These are phyloP conservation scores for Lodderomyces elongisporus DNA, from an alignment of 1,139 yeast species.

Conservation along the genomic window DNA sequence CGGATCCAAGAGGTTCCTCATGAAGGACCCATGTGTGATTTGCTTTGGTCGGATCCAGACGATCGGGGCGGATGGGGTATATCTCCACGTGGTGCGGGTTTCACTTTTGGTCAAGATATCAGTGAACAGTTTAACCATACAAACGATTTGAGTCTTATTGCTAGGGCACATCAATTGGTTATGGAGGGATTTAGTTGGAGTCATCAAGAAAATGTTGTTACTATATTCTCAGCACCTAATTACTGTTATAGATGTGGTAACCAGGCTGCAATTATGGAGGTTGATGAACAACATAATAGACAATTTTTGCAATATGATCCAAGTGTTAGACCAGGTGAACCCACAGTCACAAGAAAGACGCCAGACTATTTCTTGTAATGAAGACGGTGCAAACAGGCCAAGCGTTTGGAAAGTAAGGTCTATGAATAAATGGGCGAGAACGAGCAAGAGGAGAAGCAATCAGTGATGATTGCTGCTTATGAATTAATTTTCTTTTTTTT, in stretches of 20 bases:
- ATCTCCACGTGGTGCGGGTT: slow-evolving; percentile 98
- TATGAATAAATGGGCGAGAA: neutral
- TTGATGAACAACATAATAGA: slow-evolving; percentile 85
- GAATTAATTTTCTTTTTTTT: too few species aligned
- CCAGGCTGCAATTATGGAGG: slow-evolving; percentile 99
- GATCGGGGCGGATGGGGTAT: slow-evolving; percentile 96
- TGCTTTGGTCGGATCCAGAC: slow-evolving; percentile 97
- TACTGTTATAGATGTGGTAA: slow-evolving; percentile 97
- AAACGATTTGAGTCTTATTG: slow-evolving; percentile 82
- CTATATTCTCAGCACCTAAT: slow-evolving; percentile 98
- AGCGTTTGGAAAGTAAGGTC: too few species aligned
- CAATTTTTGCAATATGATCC: slow-evolving; percentile 94
- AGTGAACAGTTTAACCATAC: slow-evolving; percentile 71
- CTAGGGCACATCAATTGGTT: slow-evolving; percentile 96
- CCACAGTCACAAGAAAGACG: slow-evolving; percentile 89
- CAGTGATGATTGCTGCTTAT: too few species aligned
- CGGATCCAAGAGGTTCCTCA: slow-evolving; percentile 96
- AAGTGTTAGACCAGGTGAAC: slow-evolving; percentile 92
- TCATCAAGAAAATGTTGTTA: slow-evolving; percentile 84
- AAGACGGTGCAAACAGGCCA: neutral
- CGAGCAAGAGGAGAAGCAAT: neutral
- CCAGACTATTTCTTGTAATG: slow-evolving; percentile 83
- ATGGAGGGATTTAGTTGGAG: slow-evolving; percentile 92
- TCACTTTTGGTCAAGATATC: slow-evolving; percentile 53
- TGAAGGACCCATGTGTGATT: slow-evolving; percentile 98